These are phyloP conservation scores for Exophiala bonariae DNA, from an alignment of 2,329 filamentous ascomycete species.

Conservation along the genomic window DNA sequence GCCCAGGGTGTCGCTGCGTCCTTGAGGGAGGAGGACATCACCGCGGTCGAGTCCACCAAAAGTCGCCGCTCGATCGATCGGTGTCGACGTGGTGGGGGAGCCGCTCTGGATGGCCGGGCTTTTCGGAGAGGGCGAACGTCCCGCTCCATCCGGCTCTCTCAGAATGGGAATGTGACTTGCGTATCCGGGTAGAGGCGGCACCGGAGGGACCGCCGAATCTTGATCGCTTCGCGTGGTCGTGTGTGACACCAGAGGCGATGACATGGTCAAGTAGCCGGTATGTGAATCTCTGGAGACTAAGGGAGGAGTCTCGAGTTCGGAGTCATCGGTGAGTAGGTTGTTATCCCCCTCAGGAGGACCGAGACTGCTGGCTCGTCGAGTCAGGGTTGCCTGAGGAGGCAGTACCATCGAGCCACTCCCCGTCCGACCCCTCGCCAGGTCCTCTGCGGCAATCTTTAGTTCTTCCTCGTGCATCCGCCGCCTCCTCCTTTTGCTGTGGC, in stretches of 20 bases:
- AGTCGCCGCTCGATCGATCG: conserved; percentile 21
- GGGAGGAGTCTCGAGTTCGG: conserved; percentile 38
- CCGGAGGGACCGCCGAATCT: conserved; percentile 27
- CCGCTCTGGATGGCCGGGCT: conserved; percentile 2
- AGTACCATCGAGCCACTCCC: conserved; percentile 4
- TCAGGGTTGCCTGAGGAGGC: conserved; percentile 8
- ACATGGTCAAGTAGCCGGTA: conserved; percentile 67
- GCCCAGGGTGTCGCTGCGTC: conserved; percentile 32
- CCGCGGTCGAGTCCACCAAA: conserved; percentile 30
- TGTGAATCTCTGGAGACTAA: conserved; percentile 63
- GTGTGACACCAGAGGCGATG: conserved; percentile 66
- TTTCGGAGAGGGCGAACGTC: conserved; percentile 18
- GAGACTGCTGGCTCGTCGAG: conserved; percentile 19
- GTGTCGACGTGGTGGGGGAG: neutral
- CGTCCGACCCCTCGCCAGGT: conserved; percentile 21
- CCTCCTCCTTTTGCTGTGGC: conserved; percentile 46
- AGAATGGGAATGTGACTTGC: conserved; percentile 19
- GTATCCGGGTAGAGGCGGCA: conserved; percentile 24
- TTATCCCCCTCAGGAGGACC: conserved; percentile 17
- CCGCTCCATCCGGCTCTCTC: conserved; percentile 12
- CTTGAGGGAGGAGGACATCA: conserved; percentile 36
- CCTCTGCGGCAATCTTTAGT: conserved; percentile 19
- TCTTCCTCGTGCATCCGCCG: conserved; percentile 32
- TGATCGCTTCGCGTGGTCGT: conserved; percentile 42
- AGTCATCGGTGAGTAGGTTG: conserved; percentile 27